Conservation (phyloP, 2,329 filamentous ascomycete species). For the Alternaria hordeiaustralica region DNA sequence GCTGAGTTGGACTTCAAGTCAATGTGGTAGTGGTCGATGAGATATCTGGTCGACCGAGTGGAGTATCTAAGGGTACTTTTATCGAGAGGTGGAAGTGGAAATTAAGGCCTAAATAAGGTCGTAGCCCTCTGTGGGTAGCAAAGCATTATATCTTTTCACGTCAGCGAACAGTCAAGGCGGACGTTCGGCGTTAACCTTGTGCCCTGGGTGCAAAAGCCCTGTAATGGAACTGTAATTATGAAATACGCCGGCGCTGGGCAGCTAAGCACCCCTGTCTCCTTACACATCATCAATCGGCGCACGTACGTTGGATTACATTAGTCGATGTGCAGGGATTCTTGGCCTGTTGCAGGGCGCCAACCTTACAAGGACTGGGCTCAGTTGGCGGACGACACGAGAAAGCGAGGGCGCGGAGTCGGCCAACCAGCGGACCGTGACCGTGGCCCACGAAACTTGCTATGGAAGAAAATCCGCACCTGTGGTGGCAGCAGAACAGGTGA, state of each 20-base stretch:
- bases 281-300: conserved; percentile 43
- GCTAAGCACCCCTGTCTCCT: conserved; percentile 35
- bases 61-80: conserved; percentile 5
- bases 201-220: conserved; percentile 23
- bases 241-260: conserved; percentile 24
- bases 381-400: conserved; percentile 37
- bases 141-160: conserved; percentile 49
- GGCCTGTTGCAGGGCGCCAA: conserved; percentile 45
- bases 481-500: conserved; percentile 28
- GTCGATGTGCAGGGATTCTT: conserved; percentile 35
- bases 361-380: conserved; percentile 45
- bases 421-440: conserved; percentile 35
- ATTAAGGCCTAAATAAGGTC: conserved; percentile 36
- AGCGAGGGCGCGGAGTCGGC: conserved; percentile 41
- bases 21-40: conserved; percentile 6
- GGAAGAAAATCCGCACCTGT: conserved; percentile 14
- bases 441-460: conserved; percentile 22
- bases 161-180: conserved; percentile 47
- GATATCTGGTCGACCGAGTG: conserved; percentile 8
- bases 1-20: background rate
- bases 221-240: conserved; percentile 44
- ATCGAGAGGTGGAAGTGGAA: conserved; percentile 26
- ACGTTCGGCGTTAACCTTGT: conserved; percentile 44
- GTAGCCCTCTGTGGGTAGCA: conserved; percentile 39
- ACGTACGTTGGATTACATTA: conserved; percentile 45